A percentile compares a stretch with the other conserved stretches of the same genome.
Evolutionary conservation across 1,284 basidiomycete species (phyloP).

Genomic region (Phellopilus nigrolimitatus): DNA sequence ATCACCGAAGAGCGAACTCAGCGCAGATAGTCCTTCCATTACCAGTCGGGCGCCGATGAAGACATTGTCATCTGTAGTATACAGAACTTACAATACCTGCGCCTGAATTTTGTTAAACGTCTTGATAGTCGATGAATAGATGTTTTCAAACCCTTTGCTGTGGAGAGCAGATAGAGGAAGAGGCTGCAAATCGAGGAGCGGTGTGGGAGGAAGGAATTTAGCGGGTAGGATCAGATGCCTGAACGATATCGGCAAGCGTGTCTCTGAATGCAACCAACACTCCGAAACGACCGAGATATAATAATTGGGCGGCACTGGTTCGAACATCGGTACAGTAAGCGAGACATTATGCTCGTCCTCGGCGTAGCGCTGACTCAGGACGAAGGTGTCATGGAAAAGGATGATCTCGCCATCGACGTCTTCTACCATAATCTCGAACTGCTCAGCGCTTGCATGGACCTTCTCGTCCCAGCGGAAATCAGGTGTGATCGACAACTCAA

Average conservation of each 20-base stretch:
- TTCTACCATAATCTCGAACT: conserved; percentile 92
- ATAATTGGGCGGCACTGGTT: conserved; percentile 96
- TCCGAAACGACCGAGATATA: conserved; percentile 95
- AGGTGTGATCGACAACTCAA: conserved; percentile 88
- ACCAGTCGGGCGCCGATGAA: conserved; percentile 94
- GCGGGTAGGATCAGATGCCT: conserved; percentile 97
- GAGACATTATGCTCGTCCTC: conserved; percentile 93
- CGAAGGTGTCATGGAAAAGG: conserved; percentile 90
- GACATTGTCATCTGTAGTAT: conserved; percentile 93
- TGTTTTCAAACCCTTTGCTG: conserved; percentile 84
- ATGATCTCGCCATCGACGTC: conserved; percentile 97
- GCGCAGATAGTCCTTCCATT: conserved; percentile 97
- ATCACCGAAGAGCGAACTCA: conserved; percentile 88
- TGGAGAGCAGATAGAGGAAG: conserved; percentile 89
- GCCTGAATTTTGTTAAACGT: conserved; percentile 99
- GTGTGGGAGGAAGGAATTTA: conserved; percentile 91
- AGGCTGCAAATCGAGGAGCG: conserved; percentile 89
- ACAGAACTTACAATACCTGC: conserved; percentile 97
- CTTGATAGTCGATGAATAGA: conserved; percentile 76
- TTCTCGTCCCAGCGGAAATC: conserved; percentile 98
- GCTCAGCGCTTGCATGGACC: conserved; percentile 83
- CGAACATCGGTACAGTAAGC: conserved; percentile 93
- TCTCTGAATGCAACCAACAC: conserved; percentile 94
- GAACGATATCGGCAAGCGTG: conserved; percentile 93
- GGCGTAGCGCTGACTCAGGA: conserved; percentile 88